These are phyloP conservation scores for Pistacia integerrima DNA, from an alignment of 345 rosid species.

Conservation along the genomic window DNA sequence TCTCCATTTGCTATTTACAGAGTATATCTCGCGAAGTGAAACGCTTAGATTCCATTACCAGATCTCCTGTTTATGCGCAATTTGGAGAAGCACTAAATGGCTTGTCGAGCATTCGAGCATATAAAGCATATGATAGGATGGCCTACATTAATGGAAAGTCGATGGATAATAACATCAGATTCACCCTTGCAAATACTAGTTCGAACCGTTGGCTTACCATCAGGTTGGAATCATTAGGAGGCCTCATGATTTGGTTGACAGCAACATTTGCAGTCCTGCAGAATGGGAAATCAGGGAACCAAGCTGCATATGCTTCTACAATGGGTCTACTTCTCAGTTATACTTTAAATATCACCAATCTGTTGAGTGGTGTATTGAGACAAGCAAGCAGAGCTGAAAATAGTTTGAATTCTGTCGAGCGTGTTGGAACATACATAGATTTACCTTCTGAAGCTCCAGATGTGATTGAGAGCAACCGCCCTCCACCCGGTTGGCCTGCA, in stretches of 20 bases:
- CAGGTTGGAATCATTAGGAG: slow-evolving; percentile 84
- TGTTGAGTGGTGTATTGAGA: slow-evolving; percentile 78
- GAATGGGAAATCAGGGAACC: slow-evolving; percentile 65
- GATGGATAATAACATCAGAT: slow-evolving; percentile 91
- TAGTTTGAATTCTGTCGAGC: slow-evolving; percentile 93
- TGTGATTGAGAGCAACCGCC: slow-evolving; percentile 61
- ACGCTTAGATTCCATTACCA: slow-evolving; percentile 84
- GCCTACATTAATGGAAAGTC: slow-evolving; percentile 74
- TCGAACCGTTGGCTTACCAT: slow-evolving; percentile 85
- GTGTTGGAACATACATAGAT: slow-evolving; percentile 83
- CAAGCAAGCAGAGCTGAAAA: slow-evolving; percentile 96
- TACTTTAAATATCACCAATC: slow-evolving; percentile 74
- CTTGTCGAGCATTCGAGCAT: slow-evolving; percentile 82
- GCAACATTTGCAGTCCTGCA: slow-evolving; percentile 87
- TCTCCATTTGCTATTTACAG: slow-evolving; percentile 37
- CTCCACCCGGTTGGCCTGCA: slow-evolving; percentile 86
- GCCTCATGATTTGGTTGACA: slow-evolving; percentile 91
- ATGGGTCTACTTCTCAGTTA: slow-evolving; percentile 97
- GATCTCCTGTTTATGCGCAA: slow-evolving; percentile 93
- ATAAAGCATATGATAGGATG: slow-evolving; percentile 86
- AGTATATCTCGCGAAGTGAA: slow-evolving; percentile 92
- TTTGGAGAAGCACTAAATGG: slow-evolving; percentile 97
- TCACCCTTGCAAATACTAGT: slow-evolving; percentile 80
- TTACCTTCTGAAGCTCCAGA: slow-evolving; percentile 87
- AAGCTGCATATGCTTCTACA: slow-evolving; percentile 69